Base-by-base conservation (phyloP, 1,284 basidiomycete genomes). In the Moesziomyces sp. region DNA sequence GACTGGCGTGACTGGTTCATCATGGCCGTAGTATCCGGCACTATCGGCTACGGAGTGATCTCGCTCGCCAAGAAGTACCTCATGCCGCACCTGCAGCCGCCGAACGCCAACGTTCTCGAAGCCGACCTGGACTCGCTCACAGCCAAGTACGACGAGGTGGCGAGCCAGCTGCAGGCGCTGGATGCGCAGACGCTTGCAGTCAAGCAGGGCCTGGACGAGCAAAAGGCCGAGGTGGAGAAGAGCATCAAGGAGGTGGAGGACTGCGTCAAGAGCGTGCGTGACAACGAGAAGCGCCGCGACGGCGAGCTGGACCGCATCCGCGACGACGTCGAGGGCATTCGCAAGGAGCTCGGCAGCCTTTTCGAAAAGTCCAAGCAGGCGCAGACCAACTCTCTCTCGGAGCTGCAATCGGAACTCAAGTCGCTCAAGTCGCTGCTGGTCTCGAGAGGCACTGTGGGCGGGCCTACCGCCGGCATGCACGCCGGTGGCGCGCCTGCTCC, bases 311-410 rank as follows among this genome's bases (percentile, higher is more conserved):
- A 93, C 35, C 93, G 94, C 86, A 90, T 97, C 60, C 65, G 65
- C 42, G 59, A 72, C 21, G 80, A 83, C 35, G 79, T 84, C 6
- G 81, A 83, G 75, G 92, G 90, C 63, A 90, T 98, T 63, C 90
- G 92, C 44, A 93, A 95, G 68, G 91, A 95, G 88, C 86, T 99
- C 13, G 94, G 94, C 5, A 93, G 92, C 93, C 92, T 98, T 91
- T 91, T 98, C 64, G 93, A 97, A 67, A 95, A 93, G 86, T 93
- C 93, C 83, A 92, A 93, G 80, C 91, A 94, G 63, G 81, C 88
- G 18, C 84, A 86, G 67, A 84, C 87, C 40, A 66, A 78, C 26
- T 91, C 91, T 6, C 87, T 96, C 11, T 86, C 88, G 33, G 94
- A 95, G 73, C 87, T 99, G 18, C 95, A 98, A 82, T 91, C 93